Conservation (phyloP, 1,284 basidiomycete species). For the Afroboletus lepidellus region DNA sequence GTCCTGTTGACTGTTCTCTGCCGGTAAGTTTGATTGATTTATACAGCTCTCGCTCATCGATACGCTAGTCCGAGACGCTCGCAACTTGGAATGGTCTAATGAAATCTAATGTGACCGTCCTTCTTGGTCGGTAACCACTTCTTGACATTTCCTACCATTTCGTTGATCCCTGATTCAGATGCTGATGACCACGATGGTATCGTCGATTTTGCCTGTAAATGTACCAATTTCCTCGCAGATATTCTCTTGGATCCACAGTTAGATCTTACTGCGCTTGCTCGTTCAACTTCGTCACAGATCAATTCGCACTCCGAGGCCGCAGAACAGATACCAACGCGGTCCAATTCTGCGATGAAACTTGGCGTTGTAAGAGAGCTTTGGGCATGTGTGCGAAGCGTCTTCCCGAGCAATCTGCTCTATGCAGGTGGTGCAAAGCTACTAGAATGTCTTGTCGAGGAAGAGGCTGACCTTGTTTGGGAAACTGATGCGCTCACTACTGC, state of each 20-base stretch:
- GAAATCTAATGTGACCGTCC: slow-evolving; percentile 34
- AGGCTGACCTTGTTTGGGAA: slow-evolving; percentile 47
- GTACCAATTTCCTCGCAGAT: slow-evolving; percentile 44
- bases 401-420: slow-evolving; percentile 43
- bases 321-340: slow-evolving; percentile 20
- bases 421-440: slow-evolving; percentile 46
- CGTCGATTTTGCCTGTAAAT: slow-evolving; percentile 41
- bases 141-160: neutral
- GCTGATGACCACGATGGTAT: slow-evolving; percentile 33
- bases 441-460: slow-evolving; percentile 46
- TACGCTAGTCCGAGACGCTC: slow-evolving; percentile 36
- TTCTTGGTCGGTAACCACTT: slow-evolving; percentile 32
- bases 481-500: slow-evolving; percentile 40
- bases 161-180: slow-evolving; percentile 27
- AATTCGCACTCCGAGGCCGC: slow-evolving; percentile 3
- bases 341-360: slow-evolving; percentile 49
- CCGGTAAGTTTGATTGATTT: slow-evolving; percentile 39
- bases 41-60: slow-evolving; percentile 12
- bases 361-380: slow-evolving; percentile 55
- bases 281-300: slow-evolving; percentile 14
- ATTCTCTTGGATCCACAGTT: slow-evolving; percentile 55
- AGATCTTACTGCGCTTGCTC: slow-evolving; percentile 40
- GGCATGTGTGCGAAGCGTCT: slow-evolving; percentile 41
- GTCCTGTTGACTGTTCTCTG: slow-evolving; percentile 37
- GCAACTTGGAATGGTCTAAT: slow-evolving; percentile 45